Base-by-base conservation (phyloP, 306 rosid genomes). In the Urtica urens region DNA sequence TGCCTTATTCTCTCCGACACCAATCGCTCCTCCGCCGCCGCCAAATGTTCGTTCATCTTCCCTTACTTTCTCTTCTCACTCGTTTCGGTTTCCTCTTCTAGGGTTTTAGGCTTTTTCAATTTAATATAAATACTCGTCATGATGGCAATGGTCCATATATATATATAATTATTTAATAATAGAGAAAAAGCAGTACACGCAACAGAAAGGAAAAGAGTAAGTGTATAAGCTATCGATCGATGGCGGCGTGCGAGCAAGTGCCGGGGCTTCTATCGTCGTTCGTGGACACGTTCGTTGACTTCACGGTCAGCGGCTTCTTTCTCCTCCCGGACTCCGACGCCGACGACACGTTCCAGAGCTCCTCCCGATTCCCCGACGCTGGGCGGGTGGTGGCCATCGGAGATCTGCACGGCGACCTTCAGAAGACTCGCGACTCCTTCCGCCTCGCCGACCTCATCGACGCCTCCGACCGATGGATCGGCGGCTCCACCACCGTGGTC, bases 331-430 rank as follows among this genome's bases (percentile, higher is more conserved):
- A 6, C 2, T 45, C 25, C 24, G 18, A 17, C 37, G 52, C 61
- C 10, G 11, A 33, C 13, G 7, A 31, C 15, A 27, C n/a, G n/a
- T n/a, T 10, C 10, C 27, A 1, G 45, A 65, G 2, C 57, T 43
- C 28, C 17, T 1, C 9, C 20, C 56, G 53, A 40, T 81, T 4
- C 69, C 85, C 69, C 38, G 63, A 20, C 46, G 82, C 13, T 37
- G 53, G 26, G 4, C 94, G 95, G 8, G 73, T 90, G 3, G 51
- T 84, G 27, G 97, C 95, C 3, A 54, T 90, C 7, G 97, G 97
- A 13, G 95, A 90, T 35, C 79, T 90, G 57, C 97, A 90, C 20
- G 92, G 94, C n/a, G 95, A 90, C 62, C 75, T 90, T n/a, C 63
- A 71, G 20, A 81, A 79, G 76, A 68, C 95, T 11, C 79, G 70